phyloP scores from a whole-genome alignment of 495 filamentous ascomycete species.

The Aspergillus incahuasiensis region DNA sequence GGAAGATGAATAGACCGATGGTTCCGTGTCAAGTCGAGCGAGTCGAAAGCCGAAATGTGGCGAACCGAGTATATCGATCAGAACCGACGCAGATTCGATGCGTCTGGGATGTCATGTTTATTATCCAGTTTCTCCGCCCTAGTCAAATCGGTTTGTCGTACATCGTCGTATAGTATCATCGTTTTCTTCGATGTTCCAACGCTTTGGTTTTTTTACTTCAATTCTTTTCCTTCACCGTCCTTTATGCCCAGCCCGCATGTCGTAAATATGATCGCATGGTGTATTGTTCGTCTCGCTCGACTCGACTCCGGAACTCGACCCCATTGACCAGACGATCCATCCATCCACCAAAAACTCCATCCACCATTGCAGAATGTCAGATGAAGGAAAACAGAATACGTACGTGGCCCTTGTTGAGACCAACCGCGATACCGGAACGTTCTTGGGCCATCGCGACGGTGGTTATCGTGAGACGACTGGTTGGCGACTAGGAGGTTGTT shows the following conservation, averaged over 20 bases:
- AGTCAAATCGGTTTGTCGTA: no score
- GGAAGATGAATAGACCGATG: neutral
- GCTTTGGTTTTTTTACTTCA: no score
- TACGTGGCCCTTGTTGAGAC: constrained; percentile 90
- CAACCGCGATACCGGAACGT: constrained; percentile 72
- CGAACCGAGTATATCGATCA: neutral
- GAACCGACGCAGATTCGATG: neutral
- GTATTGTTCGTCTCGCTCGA: constrained; percentile 11
- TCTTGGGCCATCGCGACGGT: constrained; percentile 56
- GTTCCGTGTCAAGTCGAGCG: neutral
- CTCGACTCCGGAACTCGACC: neutral
- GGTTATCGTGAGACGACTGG: constrained; percentile 28
- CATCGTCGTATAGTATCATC: no score
- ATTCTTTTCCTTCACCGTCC: neutral
- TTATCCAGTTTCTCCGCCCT: no score
- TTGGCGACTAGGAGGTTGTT: constrained; percentile 44
- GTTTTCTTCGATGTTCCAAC: no score
- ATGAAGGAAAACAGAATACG: constrained; percentile 30
- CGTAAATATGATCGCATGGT: neutral
- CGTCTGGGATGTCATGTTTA: no score
- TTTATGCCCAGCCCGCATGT: neutral
- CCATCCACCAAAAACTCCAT: neutral
- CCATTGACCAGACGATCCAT: neutral
- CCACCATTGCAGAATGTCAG: constrained; percentile 6
- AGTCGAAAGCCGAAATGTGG: neutral